Evolutionary conservation across 805 yeast genomes (phyloP).

Genomic region (Monosporozyma solicola): DNA sequence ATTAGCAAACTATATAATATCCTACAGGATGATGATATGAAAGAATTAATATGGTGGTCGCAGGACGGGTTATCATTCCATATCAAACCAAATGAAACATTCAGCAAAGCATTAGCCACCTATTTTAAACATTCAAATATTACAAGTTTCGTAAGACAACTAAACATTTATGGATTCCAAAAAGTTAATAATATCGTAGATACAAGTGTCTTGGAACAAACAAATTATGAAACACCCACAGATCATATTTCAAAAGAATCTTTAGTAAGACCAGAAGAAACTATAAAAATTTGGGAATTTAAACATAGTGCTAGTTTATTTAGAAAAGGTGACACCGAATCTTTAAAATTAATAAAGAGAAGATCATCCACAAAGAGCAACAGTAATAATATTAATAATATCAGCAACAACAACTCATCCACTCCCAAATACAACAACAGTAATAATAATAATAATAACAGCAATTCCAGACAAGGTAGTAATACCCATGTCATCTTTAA

Average conservation of each 20-base stretch:
- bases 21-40: conserved; percentile 68
- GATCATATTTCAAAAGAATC: neutral
- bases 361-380: conserved; percentile 43
- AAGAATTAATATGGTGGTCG: conserved; percentile 84
- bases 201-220: neutral
- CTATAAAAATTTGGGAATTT: conserved; percentile 65
- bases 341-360: conserved; percentile 68
- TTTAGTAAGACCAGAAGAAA: conserved; percentile 1
- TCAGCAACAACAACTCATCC: neutral
- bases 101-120: conserved; percentile 55
- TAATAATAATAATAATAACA: neutral
- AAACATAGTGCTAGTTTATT: conserved; percentile 73
- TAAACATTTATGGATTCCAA: conserved; percentile 78
- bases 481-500: neutral
- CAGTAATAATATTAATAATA: conserved; percentile 5
- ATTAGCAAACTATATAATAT: conserved; percentile 86
- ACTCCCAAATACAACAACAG: neutral
- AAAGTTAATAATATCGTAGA: conserved; percentile 37
- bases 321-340: conserved; percentile 69
- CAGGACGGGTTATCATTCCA: conserved; percentile 60
- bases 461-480: neutral
- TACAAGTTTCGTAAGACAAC: conserved; percentile 68
- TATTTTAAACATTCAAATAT: conserved; percentile 77
- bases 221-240: neutral
- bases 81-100: conserved; percentile 79